Percentiles rank a stretch among this genome's conserved stretches.
These are phyloP conservation scores for Lepidium didymum DNA, from an alignment of 345 rosid genomes.

Conservation along the genomic window DNA sequence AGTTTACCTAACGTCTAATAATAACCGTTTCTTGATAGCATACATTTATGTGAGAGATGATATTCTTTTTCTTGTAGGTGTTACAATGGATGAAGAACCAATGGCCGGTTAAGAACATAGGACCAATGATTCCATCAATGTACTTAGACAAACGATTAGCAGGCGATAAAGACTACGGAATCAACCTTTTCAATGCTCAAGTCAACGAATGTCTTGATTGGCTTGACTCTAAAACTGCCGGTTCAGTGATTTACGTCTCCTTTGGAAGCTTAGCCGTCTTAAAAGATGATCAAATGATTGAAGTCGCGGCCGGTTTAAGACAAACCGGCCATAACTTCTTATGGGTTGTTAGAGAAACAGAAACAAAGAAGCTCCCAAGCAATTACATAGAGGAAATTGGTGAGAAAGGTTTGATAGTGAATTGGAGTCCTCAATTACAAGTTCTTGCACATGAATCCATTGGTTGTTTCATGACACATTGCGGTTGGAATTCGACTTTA, in stretches of 20 bases:
- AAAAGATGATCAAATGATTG: conserved; percentile 44
- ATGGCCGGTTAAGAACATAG: conserved; percentile 37
- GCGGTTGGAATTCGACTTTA: conserved; percentile 60
- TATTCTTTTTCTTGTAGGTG: conserved; percentile 11
- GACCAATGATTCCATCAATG: conserved; percentile 49
- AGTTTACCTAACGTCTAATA: neutral
- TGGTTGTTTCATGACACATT: conserved; percentile 50
- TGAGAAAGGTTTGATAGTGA: conserved; percentile 38
- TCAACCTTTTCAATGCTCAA: conserved; percentile 41
- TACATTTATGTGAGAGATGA: neutral
- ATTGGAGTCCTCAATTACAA: conserved; percentile 47
- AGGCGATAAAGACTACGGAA: conserved; percentile 43
- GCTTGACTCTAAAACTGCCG: conserved; percentile 38
- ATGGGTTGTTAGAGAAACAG: conserved; percentile 58
- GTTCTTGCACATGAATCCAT: conserved; percentile 41
- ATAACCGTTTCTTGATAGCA: neutral
- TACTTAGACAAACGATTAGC: conserved; percentile 41
- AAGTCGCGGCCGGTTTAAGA: conserved; percentile 37
- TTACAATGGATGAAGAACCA: conserved; percentile 38
- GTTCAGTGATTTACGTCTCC: conserved; percentile 43
- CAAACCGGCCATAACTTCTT: conserved; percentile 32
- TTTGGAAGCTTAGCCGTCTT: conserved; percentile 43
- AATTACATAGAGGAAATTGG: conserved; percentile 24
- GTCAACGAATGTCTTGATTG: conserved; percentile 34
- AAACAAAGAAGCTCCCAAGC: conserved; percentile 35